Conservation (phyloP, 768 basidiomycete genomes). For the Pleurotus platypus region DNA sequence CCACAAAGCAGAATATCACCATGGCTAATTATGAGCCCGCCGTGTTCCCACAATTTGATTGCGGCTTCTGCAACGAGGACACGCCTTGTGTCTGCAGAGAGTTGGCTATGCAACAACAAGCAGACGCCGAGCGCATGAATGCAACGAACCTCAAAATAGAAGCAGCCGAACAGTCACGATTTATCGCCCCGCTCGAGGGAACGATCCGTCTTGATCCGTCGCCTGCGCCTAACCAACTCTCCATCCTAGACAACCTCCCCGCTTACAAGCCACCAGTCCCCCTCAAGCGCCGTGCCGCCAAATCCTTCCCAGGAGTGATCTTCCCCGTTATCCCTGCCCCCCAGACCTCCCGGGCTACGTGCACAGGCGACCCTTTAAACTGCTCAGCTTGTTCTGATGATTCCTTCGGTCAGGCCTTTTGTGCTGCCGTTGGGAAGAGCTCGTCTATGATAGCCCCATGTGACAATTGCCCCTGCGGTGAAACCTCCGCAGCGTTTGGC, state of each 20-base stretch:
- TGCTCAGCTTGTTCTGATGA: conserved; percentile 85
- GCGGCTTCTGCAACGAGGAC: conserved; percentile 72
- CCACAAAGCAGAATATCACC: conserved; percentile 20
- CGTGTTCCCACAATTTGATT: conserved; percentile 50
- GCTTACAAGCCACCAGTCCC: conserved; percentile 82
- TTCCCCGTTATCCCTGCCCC: conserved; percentile 46
- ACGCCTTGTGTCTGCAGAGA: conserved; percentile 79
- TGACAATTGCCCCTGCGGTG: conserved; percentile 46
- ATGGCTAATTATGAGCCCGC: conserved; percentile 20
- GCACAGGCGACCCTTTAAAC: conserved; percentile 85
- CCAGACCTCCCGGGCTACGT: conserved; percentile 25
- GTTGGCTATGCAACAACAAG: conserved; percentile 46
- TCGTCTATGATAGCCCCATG: conserved; percentile 51
- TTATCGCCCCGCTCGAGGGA: conserved; percentile 19
- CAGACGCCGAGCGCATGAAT: conserved; percentile 17
- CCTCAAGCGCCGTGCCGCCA: conserved; percentile 54
- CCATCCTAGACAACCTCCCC: conserved; percentile 74
- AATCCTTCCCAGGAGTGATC: conserved; percentile 39
- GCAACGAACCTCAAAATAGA: conserved; percentile 19
- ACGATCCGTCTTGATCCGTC: conserved; percentile 20
- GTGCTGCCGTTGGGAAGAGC: conserved; percentile 66
- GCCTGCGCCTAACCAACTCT: conserved; percentile 29
- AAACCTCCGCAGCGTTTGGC: conserved; percentile 7
- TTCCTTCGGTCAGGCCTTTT: conserved; percentile 85
- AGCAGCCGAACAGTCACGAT: conserved; percentile 17